Conservation (phyloP, 2,329 filamentous ascomycete species). For the Aciculosporium take region DNA sequence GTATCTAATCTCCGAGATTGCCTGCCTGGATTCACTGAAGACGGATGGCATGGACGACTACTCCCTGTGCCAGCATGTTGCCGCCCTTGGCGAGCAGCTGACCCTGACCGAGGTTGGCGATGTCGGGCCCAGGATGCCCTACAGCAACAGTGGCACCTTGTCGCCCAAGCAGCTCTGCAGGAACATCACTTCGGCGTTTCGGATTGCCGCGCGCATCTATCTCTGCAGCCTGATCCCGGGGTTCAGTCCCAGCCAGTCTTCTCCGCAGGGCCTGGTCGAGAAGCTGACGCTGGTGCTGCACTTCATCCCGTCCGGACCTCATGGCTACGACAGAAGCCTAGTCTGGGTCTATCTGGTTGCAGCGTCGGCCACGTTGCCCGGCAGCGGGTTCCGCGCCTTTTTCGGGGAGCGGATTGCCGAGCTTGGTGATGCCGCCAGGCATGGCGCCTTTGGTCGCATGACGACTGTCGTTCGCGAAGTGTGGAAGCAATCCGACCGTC, state of each 20-base stretch:
- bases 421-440: conserved; percentile 62
- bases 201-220: conserved; percentile 84
- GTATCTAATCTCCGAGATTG: conserved; percentile 96
- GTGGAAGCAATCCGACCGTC: conserved; percentile 63
- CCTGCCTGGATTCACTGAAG: conserved; percentile 85
- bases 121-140: conserved; percentile 43
- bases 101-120: conserved; percentile 60
- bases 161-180: conserved; percentile 69
- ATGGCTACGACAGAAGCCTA: conserved; percentile 78
- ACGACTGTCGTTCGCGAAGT: conserved; percentile 65
- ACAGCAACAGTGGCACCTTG: conserved; percentile 57
- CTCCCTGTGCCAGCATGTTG: conserved; percentile 76
- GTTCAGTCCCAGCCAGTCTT: conserved; percentile 60
- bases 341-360: conserved; percentile 88
- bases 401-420: conserved; percentile 61
- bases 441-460: conserved; percentile 78
- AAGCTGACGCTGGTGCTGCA: conserved; percentile 65
- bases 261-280: conserved; percentile 62
- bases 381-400: conserved; percentile 61
- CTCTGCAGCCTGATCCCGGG: conserved; percentile 91
- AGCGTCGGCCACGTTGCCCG: conserved; percentile 60
- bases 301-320: conserved; percentile 65
- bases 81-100: conserved; percentile 75
- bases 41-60: conserved; percentile 71
- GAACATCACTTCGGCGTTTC: conserved; percentile 85